phyloP scores from a whole-genome alignment of 2,329 filamentous ascomycete species.

The Lachnellula subtilissima region DNA sequence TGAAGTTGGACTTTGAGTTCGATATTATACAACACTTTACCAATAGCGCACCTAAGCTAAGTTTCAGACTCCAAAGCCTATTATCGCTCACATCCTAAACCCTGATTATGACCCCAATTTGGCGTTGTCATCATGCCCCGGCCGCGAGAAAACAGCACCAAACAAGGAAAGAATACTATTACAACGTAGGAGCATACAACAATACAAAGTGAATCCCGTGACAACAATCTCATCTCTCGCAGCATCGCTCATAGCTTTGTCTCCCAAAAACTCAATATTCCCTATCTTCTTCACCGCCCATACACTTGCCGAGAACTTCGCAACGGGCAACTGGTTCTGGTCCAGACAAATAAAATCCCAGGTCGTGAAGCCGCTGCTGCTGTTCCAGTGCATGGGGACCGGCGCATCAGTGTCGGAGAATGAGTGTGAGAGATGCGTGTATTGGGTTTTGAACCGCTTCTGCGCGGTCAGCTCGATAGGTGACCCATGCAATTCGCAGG shows the following conservation, averaged over 20 bases:
- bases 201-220: constrained; percentile 14
- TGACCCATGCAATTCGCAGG: constrained; percentile 11
- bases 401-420: constrained; percentile 9
- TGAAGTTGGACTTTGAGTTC: too few relatives aligned
- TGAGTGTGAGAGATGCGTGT: constrained; percentile 10
- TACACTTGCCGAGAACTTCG: constrained; percentile 9
- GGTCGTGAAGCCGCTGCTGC: constrained; percentile 9
- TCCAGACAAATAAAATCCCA: constrained; percentile 19
- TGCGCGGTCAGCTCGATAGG: constrained; percentile 9
- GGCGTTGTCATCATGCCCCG: background rate
- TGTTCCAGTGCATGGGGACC: constrained; percentile 10
- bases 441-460: constrained; percentile 14
- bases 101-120: too few relatives aligned
- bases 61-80: too few relatives aligned
- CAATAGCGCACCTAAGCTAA: too few relatives aligned
- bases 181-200: constrained; percentile 13
- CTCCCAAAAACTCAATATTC: constrained; percentile 15
- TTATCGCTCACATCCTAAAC: too few relatives aligned
- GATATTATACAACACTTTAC: too few relatives aligned
- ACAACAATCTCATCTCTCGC: constrained; percentile 17
- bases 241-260: background rate
- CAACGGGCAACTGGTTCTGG: constrained; percentile 9
- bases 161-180: constrained; percentile 7
- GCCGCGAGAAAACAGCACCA: constrained; percentile 5
- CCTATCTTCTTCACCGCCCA: constrained; percentile 14